phyloP scores from a whole-genome alignment of 2,329 filamentous ascomycete species.

The Cytospora piceicola region DNA sequence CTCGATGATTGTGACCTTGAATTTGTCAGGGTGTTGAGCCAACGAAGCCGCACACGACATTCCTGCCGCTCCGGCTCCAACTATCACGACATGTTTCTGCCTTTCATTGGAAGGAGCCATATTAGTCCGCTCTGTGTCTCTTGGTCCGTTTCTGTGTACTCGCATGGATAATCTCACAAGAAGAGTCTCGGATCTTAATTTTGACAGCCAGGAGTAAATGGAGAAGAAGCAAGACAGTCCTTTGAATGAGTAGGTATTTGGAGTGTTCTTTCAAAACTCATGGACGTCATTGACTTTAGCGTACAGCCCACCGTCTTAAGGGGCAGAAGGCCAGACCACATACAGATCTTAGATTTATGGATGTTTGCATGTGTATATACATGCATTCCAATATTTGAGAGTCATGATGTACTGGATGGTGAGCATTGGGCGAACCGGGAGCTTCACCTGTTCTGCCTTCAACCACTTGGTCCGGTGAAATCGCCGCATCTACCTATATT shows the following conservation, averaged over 20 bases:
- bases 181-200: too few species aligned
- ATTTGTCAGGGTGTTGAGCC: conserved; percentile 66
- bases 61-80: conserved; percentile 67
- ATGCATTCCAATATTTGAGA: too few species aligned
- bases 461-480: too few species aligned
- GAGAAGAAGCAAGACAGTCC: too few species aligned
- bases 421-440: too few species aligned
- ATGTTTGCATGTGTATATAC: neutral
- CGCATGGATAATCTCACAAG: too few species aligned
- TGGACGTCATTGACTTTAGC: conserved; percentile 26
- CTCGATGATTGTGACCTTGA: conserved; percentile 67
- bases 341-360: neutral
- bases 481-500: too few species aligned
- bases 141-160: neutral
- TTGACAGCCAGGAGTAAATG: too few species aligned
- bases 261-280: neutral
- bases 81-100: conserved; percentile 57
- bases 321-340: neutral
- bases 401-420: too few species aligned
- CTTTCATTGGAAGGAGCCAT: conserved; percentile 22
- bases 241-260: neutral
- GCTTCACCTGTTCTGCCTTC: neutral
- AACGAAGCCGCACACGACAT: conserved; percentile 70
- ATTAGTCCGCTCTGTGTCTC: neutral
- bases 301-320: neutral